Conservation (phyloP, 169 alveolate genomes). For the Cryptosporidium sp. region DNA sequence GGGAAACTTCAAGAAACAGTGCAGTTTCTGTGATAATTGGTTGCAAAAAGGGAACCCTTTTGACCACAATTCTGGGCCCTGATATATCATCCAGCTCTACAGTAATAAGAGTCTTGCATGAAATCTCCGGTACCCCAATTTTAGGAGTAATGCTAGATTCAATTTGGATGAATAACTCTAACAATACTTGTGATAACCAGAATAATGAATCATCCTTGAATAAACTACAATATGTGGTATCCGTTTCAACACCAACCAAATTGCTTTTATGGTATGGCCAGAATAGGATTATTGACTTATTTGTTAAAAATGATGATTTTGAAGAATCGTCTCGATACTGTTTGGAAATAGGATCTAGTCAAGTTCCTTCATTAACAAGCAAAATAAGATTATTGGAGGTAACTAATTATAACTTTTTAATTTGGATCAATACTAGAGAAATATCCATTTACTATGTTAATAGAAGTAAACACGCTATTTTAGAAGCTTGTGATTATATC, state of each 20-base stretch:
- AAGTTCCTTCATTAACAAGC: background rate
- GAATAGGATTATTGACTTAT: slow-evolving; percentile 51
- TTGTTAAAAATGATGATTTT: slow-evolving; percentile 28
- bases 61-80: slow-evolving; percentile 70
- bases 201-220: background rate
- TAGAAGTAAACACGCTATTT: background rate
- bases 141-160: slow-evolving; percentile 38
- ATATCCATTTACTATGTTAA: slow-evolving; percentile 28
- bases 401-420: slow-evolving; percentile 9
- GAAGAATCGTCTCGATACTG: slow-evolving; percentile 13
- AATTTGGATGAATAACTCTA: background rate
- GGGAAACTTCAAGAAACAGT: slow-evolving; percentile 34
- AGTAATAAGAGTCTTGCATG: slow-evolving; percentile 42
- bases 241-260: slow-evolving; percentile 44
- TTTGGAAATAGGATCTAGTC: slow-evolving; percentile 12
- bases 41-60: slow-evolving; percentile 40
- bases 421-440: slow-evolving; percentile 33
- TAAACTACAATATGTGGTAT: slow-evolving; percentile 19
- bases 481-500: background rate
- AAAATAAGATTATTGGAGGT: slow-evolving; percentile 53
- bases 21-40: slow-evolving; percentile 64
- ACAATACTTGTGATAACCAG: background rate
- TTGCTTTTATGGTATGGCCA: slow-evolving; percentile 69
- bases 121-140: slow-evolving; percentile 39
- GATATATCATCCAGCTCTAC: slow-evolving; percentile 63